phyloP scores from a whole-genome alignment of 805 yeast species.

The Wickerhamomyces silvicola region DNA sequence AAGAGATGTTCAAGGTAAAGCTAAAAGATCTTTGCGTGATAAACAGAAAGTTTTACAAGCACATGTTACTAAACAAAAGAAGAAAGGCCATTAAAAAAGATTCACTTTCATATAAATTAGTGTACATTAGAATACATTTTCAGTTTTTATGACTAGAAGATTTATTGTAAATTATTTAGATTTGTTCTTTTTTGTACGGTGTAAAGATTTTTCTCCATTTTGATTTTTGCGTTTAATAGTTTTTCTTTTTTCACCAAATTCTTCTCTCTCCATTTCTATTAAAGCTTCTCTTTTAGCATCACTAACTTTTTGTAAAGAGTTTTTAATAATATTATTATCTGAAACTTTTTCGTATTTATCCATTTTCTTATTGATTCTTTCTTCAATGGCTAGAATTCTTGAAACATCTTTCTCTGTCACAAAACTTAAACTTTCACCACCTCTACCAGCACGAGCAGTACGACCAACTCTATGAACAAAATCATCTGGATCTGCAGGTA shows the following conservation, averaged over 20 bases:
- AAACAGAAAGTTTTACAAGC: conserved; percentile 82
- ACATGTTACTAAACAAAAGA: conserved; percentile 86
- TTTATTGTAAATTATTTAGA: not conserved
- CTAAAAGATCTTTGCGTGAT: conserved; percentile 82
- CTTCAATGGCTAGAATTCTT: conserved; percentile 81
- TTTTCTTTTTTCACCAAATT: conserved; percentile 70
- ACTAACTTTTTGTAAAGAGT: conserved; percentile 62
- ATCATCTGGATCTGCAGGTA: conserved; percentile 95
- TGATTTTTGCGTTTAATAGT: conserved; percentile 36
- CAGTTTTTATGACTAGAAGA: not conserved
- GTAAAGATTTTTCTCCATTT: conserved; percentile 3
- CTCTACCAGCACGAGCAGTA: conserved; percentile 96
- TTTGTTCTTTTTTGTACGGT: not conserved
- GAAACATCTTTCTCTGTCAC: conserved; percentile 82
- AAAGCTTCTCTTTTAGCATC: conserved; percentile 85
- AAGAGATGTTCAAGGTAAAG: conserved; percentile 89
- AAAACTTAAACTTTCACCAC: conserved; percentile 76
- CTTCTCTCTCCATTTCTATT: conserved; percentile 90
- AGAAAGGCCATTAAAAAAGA: conserved; percentile 53
- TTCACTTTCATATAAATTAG: no score
- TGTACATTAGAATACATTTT: conserved; percentile 2
- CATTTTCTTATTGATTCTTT: conserved; percentile 74
- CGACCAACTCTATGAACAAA: conserved; percentile 97
- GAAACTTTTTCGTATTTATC: conserved; percentile 61
- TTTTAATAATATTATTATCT: conserved; percentile 72